phyloP scores from a whole-genome alignment of 768 basidiomycete genomes.

The Clathrus columnatus region DNA sequence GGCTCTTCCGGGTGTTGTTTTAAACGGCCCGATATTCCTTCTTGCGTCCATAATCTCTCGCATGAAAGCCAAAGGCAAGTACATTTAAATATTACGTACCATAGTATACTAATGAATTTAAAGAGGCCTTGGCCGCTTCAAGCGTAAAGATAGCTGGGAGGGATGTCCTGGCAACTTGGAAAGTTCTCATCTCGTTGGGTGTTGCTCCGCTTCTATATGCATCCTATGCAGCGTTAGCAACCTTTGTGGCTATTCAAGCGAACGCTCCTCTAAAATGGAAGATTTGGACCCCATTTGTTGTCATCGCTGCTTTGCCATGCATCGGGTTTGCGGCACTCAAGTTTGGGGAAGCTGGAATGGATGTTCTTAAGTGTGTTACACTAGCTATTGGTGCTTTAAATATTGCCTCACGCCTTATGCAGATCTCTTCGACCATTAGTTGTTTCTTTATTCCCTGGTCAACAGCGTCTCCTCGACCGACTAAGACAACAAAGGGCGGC shows the following conservation, averaged over 20 bases:
- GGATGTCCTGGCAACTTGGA: constrained; percentile 98
- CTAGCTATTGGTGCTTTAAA: neutral
- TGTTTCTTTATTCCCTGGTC: constrained; percentile 81
- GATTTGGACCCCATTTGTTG: constrained; percentile 69
- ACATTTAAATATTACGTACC: neutral
- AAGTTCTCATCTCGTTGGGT: constrained; percentile 89
- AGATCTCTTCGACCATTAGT: constrained; percentile 88
- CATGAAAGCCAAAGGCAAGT: constrained; percentile 76
- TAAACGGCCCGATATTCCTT: constrained; percentile 92
- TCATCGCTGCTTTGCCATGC: constrained; percentile 67
- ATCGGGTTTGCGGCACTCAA: constrained; percentile 91
- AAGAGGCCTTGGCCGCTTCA: constrained; percentile 94
- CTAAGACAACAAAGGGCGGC: constrained; percentile 64
- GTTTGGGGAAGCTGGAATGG: constrained; percentile 97
- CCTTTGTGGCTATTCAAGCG: constrained; percentile 59
- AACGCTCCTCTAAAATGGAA: constrained; percentile 53
- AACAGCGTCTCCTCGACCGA: constrained; percentile 69
- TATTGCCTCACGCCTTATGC: constrained; percentile 11
- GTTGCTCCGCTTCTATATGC: constrained; percentile 79
- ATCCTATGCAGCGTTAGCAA: constrained; percentile 75
- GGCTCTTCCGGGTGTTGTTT: constrained; percentile 81
- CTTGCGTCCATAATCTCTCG: constrained; percentile 81
- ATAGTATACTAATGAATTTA: neutral
- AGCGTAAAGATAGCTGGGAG: constrained; percentile 92
- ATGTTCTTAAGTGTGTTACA: constrained; percentile 78